A percentile compares a stretch with the other conserved stretches of the same genome.
Evolutionary conservation across 2,329 filamentous ascomycete genomes (phyloP).

Genomic region (Clonostachys byssicola): DNA sequence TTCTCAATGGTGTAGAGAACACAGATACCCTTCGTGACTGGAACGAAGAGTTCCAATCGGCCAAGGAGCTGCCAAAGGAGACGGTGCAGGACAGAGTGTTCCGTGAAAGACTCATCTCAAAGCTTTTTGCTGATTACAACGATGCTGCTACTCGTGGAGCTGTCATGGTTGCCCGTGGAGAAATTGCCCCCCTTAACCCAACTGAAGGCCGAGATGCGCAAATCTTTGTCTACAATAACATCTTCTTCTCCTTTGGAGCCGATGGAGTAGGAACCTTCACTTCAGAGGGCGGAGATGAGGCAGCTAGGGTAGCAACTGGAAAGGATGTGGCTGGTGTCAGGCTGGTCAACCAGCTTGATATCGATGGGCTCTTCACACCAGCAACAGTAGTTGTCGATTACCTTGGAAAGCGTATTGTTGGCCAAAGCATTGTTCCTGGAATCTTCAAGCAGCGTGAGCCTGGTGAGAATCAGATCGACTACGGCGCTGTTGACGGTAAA

Average conservation of each 20-base stretch:
- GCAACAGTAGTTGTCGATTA: conserved; percentile 97
- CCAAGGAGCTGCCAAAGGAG: conserved; percentile 88
- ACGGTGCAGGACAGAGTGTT: conserved; percentile 94
- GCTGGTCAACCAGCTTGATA: conserved; percentile 94
- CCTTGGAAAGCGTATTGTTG: conserved; percentile 92
- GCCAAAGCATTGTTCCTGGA: conserved; percentile 95
- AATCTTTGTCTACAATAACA: conserved; percentile 99
- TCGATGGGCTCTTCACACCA: conserved; percentile 88
- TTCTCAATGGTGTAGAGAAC: conserved; percentile 88
- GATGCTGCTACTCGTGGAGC: conserved; percentile 91
- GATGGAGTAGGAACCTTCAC: conserved; percentile 97
- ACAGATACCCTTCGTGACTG: conserved; percentile 93
- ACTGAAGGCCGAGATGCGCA: conserved; percentile 90
- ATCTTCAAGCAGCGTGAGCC: conserved; percentile 99
- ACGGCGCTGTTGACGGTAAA: conserved; percentile 95
- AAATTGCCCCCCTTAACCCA: conserved; percentile 90
- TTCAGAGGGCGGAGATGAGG: conserved; percentile 93
- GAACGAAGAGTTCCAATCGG: conserved; percentile 99
- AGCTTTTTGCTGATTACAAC: conserved; percentile 96
- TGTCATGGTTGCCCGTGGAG: conserved; percentile 85
- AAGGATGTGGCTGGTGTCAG: conserved; percentile 95
- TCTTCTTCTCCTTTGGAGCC: conserved; percentile 98
- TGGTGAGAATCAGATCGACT: conserved; percentile 98
- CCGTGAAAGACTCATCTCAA: conserved; percentile 87
- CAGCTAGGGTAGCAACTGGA: conserved; percentile 89